phyloP scores from a whole-genome alignment of 495 filamentous ascomycete genomes.

The Aspergillus biplanus region DNA sequence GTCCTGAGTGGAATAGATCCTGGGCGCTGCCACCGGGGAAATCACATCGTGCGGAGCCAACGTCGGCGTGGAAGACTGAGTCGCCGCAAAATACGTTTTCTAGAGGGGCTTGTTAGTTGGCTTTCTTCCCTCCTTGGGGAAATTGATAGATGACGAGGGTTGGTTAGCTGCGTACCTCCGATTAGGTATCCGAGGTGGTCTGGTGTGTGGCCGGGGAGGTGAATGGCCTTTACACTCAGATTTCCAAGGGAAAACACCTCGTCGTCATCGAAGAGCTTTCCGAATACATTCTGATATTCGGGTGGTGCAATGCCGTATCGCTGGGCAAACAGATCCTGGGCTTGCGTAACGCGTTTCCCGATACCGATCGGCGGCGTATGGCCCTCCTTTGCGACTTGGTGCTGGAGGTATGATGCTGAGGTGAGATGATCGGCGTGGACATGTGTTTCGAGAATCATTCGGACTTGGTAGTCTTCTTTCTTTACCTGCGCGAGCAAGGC shows the following conservation, averaged over 20 bases:
- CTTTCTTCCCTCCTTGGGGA: too few species aligned
- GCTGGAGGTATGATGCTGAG: slow-evolving; percentile 57
- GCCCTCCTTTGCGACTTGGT: slow-evolving; percentile 35
- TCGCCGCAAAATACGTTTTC: slow-evolving; percentile 65
- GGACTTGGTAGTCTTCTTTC: slow-evolving; percentile 50
- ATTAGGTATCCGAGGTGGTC: slow-evolving; percentile 65
- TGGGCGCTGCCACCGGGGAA: slow-evolving; percentile 59
- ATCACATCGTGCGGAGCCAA: slow-evolving; percentile 63
- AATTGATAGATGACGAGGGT: too few species aligned
- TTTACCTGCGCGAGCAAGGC: slow-evolving; percentile 43
- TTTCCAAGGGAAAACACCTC: slow-evolving; percentile 54
- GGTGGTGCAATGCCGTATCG: slow-evolving; percentile 47
- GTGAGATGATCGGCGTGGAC: slow-evolving; percentile 68
- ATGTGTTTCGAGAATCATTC: slow-evolving; percentile 60
- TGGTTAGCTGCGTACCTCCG: too few species aligned
- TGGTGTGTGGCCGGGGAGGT: slow-evolving; percentile 64
- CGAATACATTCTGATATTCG: slow-evolving; percentile 53
- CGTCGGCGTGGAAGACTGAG: slow-evolving; percentile 61
- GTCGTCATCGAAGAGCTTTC: slow-evolving; percentile 56
- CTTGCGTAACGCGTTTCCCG: slow-evolving; percentile 55
- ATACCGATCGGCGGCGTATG: slow-evolving; percentile 49
- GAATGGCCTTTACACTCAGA: slow-evolving; percentile 49
- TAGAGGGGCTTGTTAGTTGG: slow-evolving; percentile 19
- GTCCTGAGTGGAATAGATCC: slow-evolving; percentile 48
- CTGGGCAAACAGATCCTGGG: slow-evolving; percentile 52